Evolutionary conservation across 441 rosid genomes (phyloP).

Genomic region (Eutrema salsugineum): DNA sequence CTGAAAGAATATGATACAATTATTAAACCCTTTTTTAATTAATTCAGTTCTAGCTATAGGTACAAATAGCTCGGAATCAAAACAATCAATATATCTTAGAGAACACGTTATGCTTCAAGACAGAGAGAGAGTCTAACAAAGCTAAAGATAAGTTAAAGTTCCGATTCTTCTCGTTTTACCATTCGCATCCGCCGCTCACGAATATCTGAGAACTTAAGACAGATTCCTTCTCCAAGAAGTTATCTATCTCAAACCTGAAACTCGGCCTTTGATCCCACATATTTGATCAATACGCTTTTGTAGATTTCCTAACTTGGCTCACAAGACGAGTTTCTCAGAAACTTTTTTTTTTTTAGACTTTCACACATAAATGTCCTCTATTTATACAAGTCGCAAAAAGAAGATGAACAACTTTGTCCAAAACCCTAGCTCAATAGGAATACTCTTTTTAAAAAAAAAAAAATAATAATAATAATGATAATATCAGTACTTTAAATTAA

Average conservation of each 20-base stretch:
- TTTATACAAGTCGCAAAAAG: background rate
- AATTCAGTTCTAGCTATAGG: background rate
- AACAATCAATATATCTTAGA: background rate
- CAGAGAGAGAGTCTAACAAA: background rate
- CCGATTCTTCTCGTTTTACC: background rate
- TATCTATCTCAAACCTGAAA: conserved; percentile 12
- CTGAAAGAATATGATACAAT: background rate
- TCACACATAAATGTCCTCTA: background rate
- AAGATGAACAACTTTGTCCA: background rate
- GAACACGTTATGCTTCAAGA: background rate
- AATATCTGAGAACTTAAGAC: background rate
- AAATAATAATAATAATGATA: no score
- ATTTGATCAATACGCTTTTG: background rate
- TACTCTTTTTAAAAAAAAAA: no score
- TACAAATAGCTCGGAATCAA: background rate
- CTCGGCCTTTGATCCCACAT: conserved; percentile 11
- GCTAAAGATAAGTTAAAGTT: background rate
- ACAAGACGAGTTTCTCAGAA: background rate
- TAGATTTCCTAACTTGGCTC: background rate
- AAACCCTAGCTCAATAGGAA: background rate
- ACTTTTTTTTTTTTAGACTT: background rate
- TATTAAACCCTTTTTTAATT: background rate
- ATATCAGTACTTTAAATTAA: no score
- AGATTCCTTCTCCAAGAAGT: background rate
- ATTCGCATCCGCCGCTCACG: conserved; percentile 10